Evolutionary conservation across 345 rosid genomes (phyloP).

Genomic region (Rhizophora apiculata): DNA sequence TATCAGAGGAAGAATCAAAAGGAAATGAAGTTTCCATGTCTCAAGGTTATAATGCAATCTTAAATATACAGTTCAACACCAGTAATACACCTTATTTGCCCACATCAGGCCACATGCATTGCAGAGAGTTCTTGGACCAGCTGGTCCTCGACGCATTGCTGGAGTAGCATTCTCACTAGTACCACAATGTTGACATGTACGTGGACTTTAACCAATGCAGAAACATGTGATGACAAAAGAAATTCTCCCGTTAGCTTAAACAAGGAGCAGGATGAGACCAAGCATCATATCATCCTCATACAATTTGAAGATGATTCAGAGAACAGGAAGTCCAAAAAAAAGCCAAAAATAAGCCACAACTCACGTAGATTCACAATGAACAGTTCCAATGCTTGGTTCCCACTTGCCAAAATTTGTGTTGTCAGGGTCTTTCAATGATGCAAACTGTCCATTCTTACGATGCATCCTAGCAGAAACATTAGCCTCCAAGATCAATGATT

Average conservation of each 20-base stretch:
- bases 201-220: conserved; percentile 17
- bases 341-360: conserved; percentile 10
- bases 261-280: background rate
- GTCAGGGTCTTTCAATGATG: conserved; percentile 21
- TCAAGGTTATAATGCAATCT: no score
- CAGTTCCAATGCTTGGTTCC: conserved; percentile 24
- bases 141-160: conserved; percentile 51
- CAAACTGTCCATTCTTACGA: conserved; percentile 29
- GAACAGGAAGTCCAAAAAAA: background rate
- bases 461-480: conserved; percentile 21
- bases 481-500: conserved; percentile 3
- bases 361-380: conserved; percentile 36
- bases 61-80: background rate
- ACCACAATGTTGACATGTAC: conserved; percentile 34
- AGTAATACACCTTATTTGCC: conserved; percentile 34
- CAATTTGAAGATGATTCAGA: conserved; percentile 6
- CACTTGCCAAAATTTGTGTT: conserved; percentile 27
- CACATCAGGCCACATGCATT: conserved; percentile 54
- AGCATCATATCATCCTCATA: background rate
- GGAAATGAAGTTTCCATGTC: no score
- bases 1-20: no score
- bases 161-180: conserved; percentile 42
- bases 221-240: background rate
- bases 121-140: conserved; percentile 39
- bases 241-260: background rate